These are phyloP conservation scores for Eutypa lata DNA, from an alignment of 2,329 filamentous ascomycete genomes.

Conservation along the genomic window DNA sequence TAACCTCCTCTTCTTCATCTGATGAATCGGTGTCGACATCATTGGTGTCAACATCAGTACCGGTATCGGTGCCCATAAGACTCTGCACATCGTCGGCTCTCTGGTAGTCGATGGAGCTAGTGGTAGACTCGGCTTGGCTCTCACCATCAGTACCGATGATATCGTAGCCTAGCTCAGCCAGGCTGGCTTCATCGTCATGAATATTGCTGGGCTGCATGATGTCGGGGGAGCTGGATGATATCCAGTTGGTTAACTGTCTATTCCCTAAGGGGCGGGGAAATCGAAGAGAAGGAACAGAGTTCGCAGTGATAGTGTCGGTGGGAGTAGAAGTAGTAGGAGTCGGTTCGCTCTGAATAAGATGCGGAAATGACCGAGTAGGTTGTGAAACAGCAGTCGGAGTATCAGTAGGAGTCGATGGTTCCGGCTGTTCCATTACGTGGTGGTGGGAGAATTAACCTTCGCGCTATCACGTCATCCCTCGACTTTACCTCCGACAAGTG, in stretches of 20 bases:
- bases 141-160: slow-evolving; percentile 54
- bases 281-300: slow-evolving; percentile 48
- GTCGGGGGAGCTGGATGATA: slow-evolving; percentile 55
- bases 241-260: slow-evolving; percentile 55
- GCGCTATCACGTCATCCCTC: slow-evolving; percentile 35
- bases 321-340: slow-evolving; percentile 13
- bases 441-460: slow-evolving; percentile 30
- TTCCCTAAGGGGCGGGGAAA: slow-evolving; percentile 57
- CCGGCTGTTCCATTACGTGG: slow-evolving; percentile 51
- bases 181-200: slow-evolving; percentile 46
- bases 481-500: slow-evolving; percentile 21
- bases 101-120: slow-evolving; percentile 46
- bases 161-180: slow-evolving; percentile 57
- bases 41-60: slow-evolving; percentile 46
- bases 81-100: slow-evolving; percentile 52
- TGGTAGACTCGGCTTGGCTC: slow-evolving; percentile 49
- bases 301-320: slow-evolving; percentile 20
- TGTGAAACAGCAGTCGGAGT: slow-evolving; percentile 23
- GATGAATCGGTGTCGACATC: slow-evolving; percentile 42
- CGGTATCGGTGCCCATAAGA: slow-evolving; percentile 35
- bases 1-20: slow-evolving; percentile 25
- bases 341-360: slow-evolving; percentile 26
- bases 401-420: slow-evolving; percentile 20
- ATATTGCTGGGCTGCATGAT: slow-evolving; percentile 48
- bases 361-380: slow-evolving; percentile 8